These are phyloP conservation scores for Strigomonas culicis DNA, from an alignment of 208 protist species.

Conservation along the genomic window DNA sequence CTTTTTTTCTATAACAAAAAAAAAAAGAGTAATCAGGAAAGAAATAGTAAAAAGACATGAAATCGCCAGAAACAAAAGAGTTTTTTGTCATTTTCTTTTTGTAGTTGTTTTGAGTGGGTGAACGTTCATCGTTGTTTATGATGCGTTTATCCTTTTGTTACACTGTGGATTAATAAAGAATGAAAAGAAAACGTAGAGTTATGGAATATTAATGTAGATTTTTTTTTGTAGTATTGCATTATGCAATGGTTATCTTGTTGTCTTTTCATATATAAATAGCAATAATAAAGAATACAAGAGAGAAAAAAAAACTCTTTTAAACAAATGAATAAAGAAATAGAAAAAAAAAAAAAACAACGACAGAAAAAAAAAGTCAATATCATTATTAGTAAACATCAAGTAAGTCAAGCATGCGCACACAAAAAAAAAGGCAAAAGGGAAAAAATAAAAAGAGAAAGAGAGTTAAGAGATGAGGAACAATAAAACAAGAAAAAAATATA, in stretches of 20 bases:
- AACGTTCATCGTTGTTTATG: neutral
- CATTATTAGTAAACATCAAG: neutral
- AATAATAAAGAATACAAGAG: neutral
- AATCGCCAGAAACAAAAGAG: neutral
- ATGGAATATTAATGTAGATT: neutral
- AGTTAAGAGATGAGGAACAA: neutral
- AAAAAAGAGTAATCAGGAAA: constrained; percentile 9
- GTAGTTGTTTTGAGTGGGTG: neutral
- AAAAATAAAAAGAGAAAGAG: constrained; percentile 10
- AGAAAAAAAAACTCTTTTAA: constrained; percentile 7
- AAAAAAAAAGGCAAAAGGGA: constrained; percentile 10
- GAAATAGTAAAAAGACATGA: neutral
- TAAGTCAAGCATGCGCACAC: neutral
- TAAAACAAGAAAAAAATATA: constrained; percentile 11
- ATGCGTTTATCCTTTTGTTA: too few relatives aligned
- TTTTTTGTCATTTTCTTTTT: neutral
- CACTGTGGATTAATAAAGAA: too few relatives aligned
- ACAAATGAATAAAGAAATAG: neutral
- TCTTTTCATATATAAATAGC: neutral
- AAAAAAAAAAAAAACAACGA: constrained; percentile 8
- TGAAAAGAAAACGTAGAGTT: constrained; percentile 8
- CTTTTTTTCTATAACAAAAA: neutral
- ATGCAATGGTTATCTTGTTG: neutral
- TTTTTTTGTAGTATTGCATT: neutral
- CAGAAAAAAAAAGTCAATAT: constrained; percentile 7